phyloP scores from a whole-genome alignment of 73 alveolate species.

The Paramecium primaurelia region DNA sequence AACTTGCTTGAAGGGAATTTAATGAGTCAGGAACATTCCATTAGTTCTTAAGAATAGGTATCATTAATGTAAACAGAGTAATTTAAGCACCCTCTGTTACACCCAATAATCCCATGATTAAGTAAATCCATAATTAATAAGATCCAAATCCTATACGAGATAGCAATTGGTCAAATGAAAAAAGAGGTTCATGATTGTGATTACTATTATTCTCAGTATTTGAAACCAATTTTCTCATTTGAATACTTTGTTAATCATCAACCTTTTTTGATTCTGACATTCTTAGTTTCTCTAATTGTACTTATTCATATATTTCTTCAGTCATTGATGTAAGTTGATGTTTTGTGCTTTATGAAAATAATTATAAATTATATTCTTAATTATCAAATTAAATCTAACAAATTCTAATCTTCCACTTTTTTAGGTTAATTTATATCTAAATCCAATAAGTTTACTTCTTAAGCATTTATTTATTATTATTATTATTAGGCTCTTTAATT shows the following conservation, averaged over 20 bases:
- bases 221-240: neutral
- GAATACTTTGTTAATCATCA: neutral
- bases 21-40: slow-evolving; percentile 46
- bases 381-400: slow-evolving; percentile 6
- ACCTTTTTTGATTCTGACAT: neutral
- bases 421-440: neutral
- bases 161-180: slow-evolving; percentile 50
- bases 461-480: neutral
- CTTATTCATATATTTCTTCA: neutral
- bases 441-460: neutral
- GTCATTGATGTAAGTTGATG: neutral
- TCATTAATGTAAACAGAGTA: slow-evolving; percentile 53
- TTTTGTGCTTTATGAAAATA: neutral
- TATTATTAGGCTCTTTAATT: neutral
- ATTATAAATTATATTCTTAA: neutral
- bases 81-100: slow-evolving; percentile 52
- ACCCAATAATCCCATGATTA: slow-evolving; percentile 45
- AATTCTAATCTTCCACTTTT: neutral
- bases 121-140: slow-evolving; percentile 29
- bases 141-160: slow-evolving; percentile 39
- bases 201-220: neutral
- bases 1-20: slow-evolving; percentile 38
- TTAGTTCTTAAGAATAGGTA: slow-evolving; percentile 50
- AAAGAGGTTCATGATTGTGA: neutral
- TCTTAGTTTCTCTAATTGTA: neutral